These are phyloP conservation scores for Terana coerulea DNA, from an alignment of 768 basidiomycete species.

Conservation along the genomic window DNA sequence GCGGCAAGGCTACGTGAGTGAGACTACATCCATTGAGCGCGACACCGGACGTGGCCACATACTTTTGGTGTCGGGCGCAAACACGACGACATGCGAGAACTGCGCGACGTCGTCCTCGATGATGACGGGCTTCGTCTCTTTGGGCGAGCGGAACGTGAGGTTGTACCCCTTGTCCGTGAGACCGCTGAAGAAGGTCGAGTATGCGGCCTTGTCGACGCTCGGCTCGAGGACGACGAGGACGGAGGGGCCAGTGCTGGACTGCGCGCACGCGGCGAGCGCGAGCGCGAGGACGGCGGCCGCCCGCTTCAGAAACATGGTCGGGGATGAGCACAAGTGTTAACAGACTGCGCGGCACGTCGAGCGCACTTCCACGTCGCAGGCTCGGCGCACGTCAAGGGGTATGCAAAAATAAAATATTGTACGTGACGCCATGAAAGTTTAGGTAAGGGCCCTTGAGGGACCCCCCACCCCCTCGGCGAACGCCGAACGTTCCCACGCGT, in stretches of 20 bases:
- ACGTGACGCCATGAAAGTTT: too few species aligned
- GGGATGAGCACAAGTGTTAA: neutral
- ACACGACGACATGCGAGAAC: constrained; percentile 84
- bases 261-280: constrained; percentile 35
- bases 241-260: constrained; percentile 76
- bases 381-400: too few species aligned
- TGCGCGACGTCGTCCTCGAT: constrained; percentile 67
- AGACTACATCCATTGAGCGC: neutral
- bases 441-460: too few species aligned
- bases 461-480: too few species aligned
- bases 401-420: too few species aligned
- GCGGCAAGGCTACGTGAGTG: constrained; percentile 48
- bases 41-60: constrained; percentile 21
- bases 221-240: constrained; percentile 86
- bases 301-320: constrained; percentile 4
- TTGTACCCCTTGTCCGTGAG: constrained; percentile 81
- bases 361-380: constrained; percentile 10
- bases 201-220: constrained; percentile 58
- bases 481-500: too few species aligned
- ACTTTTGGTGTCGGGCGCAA: constrained; percentile 88
- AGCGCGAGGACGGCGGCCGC: constrained; percentile 27
- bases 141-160: constrained; percentile 82
- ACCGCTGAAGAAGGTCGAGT: constrained; percentile 78
- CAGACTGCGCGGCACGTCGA: neutral
- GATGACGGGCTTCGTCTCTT: constrained; percentile 62